Base-by-base conservation (phyloP, 176 grass and related monocot genomes). In the Miscanthus lutarioriparius region DNA sequence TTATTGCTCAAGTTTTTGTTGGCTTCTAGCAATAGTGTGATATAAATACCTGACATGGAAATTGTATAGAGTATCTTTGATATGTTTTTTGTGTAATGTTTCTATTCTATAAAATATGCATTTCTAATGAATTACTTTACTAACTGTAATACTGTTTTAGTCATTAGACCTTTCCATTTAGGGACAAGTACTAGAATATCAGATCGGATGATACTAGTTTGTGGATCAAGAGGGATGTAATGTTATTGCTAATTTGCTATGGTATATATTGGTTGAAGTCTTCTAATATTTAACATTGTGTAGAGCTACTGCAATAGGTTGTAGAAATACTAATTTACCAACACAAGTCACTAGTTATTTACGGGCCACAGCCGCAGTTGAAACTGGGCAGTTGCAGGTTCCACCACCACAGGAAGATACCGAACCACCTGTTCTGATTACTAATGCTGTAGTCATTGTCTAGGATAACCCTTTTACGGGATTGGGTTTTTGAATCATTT, bases 141-240 rank as follows among this genome's bases (percentile, higher is more conserved):
- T 82, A 67, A 54, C 13, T 82, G 70, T 81, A 58, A 61, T 82
- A 28, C 28, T 76, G 43, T 69, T 40, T 32, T 76, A 58, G 26
- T 58, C 17, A 70, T 80, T 65, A 69, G 56, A 45, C 35, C 41
- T 28, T 80, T 67, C 30, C 36, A 75, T 74, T 35, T 73, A 15
- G 8, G 8, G 48, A 25, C 4, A 35, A 67, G 27, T 28, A 30
- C 36, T 74, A 45, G 35, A 19, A 58, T 80, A 71, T 11, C 66
- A 22, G 26, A 72, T 67, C 11, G 10, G 45, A 53, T 75, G 35
- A 9, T 25, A 9, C 51, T 43, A 67, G 39, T 59, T 73, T 84
- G 43, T 79, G 33, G 73, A 65, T 47, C 22, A 72, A 8, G 51
- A 71, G 67, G 40, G 4, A 47, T 36, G 45, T 80, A 19, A 11